Evolutionary conservation across 139 green algal species (phyloP), one percentile per base, ranked within the genome.

Genomic region (Nannochloris sp.): DNA sequence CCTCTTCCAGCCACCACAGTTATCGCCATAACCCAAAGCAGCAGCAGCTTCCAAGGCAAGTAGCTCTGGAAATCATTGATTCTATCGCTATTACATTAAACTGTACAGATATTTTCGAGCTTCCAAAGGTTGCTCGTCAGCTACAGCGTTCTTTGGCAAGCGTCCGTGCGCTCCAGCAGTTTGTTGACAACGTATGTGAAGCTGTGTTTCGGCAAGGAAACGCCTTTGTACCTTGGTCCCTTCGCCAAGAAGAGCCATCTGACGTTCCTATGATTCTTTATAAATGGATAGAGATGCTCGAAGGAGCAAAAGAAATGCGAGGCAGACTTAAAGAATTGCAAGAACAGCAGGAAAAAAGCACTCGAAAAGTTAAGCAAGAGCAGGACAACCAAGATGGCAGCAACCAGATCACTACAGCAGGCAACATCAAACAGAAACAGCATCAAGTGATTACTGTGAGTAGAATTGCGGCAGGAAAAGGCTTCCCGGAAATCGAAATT

Each of bases 1-100:
- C n/a, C 42, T 51, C 19, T 51, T 51, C 19, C n/a, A 23, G 19
- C 19, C 19, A n/a, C n/a, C n/a, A n/a, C n/a, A n/a, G n/a, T n/a
- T n/a, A n/a, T n/a, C 55, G 38, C 56, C 32, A 10, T 1, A 10
- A 36, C 10, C 51, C 19, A 25, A 60, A 61, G 31, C 24, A n/a
- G 32, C 56, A 54, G 9, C 46, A 61, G 48, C 61, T 85, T 61
- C 78, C 65, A 19, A 84, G 80, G 0, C 48, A 72, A 0, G 75
- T 87, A 37, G 60, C 63, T 29, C 86, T 94, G 3, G 65, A 60
- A 9, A 61, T n/a, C n/a, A n/a, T n/a, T n/a, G n/a, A n/a, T n/a
- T n/a, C n/a, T n/a, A n/a, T n/a, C n/a, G 86, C 0, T 86, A 92
- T 75, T 63, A 70, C 3, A 60, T 60, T 73, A 48, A 60, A 73